Conservation (phyloP, 164 flowering plant species). For the Magnolia officinalis region DNA sequence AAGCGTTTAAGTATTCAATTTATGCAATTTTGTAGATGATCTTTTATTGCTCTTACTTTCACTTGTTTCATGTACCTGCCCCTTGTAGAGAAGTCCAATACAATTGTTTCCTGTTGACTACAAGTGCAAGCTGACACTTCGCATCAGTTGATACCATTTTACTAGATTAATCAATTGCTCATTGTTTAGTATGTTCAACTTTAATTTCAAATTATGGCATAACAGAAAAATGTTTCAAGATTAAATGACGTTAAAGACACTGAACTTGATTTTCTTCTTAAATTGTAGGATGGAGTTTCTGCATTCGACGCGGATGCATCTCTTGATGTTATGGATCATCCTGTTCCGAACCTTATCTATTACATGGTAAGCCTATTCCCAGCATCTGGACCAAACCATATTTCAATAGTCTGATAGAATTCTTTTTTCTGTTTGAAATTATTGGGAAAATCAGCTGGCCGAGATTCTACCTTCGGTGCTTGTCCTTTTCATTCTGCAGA, state of each 20-base stretch:
- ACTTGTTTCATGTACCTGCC: no score
- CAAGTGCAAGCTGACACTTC: no score
- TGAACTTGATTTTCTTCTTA: neutral
- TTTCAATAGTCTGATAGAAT: neutral
- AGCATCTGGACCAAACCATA: neutral
- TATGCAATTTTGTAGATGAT: neutral
- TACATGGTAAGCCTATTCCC: slow-evolving; percentile 52
- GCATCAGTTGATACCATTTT: no score
- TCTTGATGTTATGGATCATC: slow-evolving; percentile 84
- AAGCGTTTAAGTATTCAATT: neutral
- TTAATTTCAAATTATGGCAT: neutral
- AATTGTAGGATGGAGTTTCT: slow-evolving; percentile 61
- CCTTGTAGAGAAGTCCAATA: no score
- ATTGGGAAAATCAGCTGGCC: slow-evolving; percentile 46
- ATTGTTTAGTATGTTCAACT: neutral
- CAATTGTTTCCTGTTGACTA: no score
- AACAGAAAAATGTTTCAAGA: neutral
- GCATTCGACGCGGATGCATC: slow-evolving; percentile 80
- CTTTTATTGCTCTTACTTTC: neutral
- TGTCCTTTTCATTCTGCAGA: slow-evolving; percentile 83
- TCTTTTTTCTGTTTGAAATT: neutral
- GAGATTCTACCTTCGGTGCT: slow-evolving; percentile 93
- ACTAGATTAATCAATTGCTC: neutral
- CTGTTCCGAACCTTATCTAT: slow-evolving; percentile 69
- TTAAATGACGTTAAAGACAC: neutral